Conservation (phyloP, 73 alveolate species). For the Blepharisma japonicum region DNA sequence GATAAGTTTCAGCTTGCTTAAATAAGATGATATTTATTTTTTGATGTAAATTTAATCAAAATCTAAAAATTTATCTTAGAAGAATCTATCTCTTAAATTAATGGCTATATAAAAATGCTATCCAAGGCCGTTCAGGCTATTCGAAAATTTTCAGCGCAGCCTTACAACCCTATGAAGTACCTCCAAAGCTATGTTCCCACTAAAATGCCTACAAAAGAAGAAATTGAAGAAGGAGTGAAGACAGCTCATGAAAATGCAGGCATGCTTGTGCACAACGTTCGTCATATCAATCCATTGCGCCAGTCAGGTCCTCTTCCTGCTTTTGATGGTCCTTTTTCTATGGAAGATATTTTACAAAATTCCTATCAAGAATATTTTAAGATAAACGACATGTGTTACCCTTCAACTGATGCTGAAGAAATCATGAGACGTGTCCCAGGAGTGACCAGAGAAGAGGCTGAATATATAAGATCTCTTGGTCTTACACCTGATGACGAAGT, state of each 20-base stretch:
- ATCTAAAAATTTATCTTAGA: too few species aligned
- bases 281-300: slow-evolving; percentile 89
- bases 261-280: slow-evolving; percentile 71
- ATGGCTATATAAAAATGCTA: slow-evolving; percentile 4
- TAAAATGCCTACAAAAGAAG: slow-evolving; percentile 73
- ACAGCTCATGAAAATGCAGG: slow-evolving; percentile 66
- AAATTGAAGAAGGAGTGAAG: slow-evolving; percentile 65
- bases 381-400: slow-evolving; percentile 67
- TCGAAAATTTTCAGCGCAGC: slow-evolving; percentile 60
- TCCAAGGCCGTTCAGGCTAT: background rate
- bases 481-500: slow-evolving; percentile 86
- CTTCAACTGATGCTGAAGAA: slow-evolving; percentile 80
- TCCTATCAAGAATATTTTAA: slow-evolving; percentile 57
- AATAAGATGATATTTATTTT: too few species aligned
- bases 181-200: slow-evolving; percentile 64
- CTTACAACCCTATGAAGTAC: slow-evolving; percentile 86
- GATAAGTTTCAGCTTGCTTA: too few species aligned
- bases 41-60: too few species aligned
- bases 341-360: slow-evolving; percentile 49
- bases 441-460: slow-evolving; percentile 86
- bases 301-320: slow-evolving; percentile 91
- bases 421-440: slow-evolving; percentile 92
- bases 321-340: slow-evolving; percentile 70
- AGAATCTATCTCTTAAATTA: too few species aligned
- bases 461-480: slow-evolving; percentile 67